phyloP scores from a whole-genome alignment of 805 yeast genomes.

The Lipomyces sp. region DNA sequence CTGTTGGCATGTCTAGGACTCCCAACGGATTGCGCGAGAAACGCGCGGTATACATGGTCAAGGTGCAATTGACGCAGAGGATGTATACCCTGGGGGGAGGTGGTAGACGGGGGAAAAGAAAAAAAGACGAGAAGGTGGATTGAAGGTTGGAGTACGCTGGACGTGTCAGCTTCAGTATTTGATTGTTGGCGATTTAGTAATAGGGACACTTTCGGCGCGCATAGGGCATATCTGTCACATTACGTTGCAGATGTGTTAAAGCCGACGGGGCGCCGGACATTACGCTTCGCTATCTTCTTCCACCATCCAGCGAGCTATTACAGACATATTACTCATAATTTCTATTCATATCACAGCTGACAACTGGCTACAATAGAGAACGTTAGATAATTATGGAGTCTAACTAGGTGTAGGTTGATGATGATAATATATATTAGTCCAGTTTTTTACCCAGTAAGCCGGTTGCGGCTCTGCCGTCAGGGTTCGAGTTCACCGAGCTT shows the following conservation, averaged over 20 bases:
- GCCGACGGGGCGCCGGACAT: background rate
- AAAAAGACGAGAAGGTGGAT: background rate
- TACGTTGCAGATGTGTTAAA: background rate
- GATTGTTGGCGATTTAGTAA: background rate
- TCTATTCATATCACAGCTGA: background rate
- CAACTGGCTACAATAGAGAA: no score
- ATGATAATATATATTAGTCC: no score
- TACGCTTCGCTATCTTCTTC: background rate
- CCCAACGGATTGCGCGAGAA: constrained; percentile 13
- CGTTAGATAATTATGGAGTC: no score
- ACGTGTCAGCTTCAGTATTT: background rate
- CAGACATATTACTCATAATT: background rate
- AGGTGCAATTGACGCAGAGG: background rate
- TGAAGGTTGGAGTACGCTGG: background rate
- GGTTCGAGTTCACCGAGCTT: no score
- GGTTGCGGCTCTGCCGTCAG: no score
- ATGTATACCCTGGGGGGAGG: background rate
- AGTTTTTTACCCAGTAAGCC: no score
- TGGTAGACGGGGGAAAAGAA: constrained; percentile 1
- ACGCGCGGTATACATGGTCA: constrained; percentile 9
- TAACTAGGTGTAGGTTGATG: no score
- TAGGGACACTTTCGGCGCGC: background rate
- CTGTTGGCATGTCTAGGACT: constrained; percentile 22
- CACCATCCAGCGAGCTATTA: no score
- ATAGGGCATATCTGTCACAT: background rate